Percentiles rank a stretch among this genome's conserved stretches.
Evolutionary conservation across 1,139 yeast genomes (phyloP).

Genomic region (Wickerhamomyces sp.): DNA sequence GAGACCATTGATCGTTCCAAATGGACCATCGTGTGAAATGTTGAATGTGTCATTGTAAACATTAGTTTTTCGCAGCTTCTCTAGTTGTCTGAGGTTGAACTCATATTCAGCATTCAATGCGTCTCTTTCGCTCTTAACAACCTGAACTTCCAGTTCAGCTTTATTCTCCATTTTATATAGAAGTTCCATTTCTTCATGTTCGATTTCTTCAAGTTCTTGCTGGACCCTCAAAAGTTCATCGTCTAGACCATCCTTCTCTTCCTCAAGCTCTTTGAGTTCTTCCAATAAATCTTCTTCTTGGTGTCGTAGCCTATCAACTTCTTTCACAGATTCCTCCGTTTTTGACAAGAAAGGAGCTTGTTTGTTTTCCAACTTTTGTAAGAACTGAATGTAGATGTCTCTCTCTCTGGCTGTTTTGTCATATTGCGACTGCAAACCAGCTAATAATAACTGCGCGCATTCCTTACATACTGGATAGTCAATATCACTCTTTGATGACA

Average conservation of each 20-base stretch:
- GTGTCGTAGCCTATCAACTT: slow-evolving; percentile 27
- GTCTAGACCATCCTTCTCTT: slow-evolving; percentile 36
- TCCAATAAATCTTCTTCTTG: slow-evolving; percentile 34
- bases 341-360: slow-evolving; percentile 34
- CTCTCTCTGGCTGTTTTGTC: slow-evolving; percentile 75
- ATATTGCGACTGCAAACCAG: slow-evolving; percentile 64
- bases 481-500: slow-evolving; percentile 67
- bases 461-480: slow-evolving; percentile 88
- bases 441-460: slow-evolving; percentile 66
- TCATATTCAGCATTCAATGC: slow-evolving; percentile 60
- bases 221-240: slow-evolving; percentile 35
- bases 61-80: slow-evolving; percentile 65
- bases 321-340: slow-evolving; percentile 30
- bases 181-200: slow-evolving; percentile 39
- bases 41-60: slow-evolving; percentile 78
- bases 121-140: slow-evolving; percentile 48
- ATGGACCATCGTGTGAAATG: slow-evolving; percentile 76
- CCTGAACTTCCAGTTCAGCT: slow-evolving; percentile 44
- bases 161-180: slow-evolving; percentile 46
- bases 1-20: slow-evolving; percentile 84
- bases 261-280: slow-evolving; percentile 44
- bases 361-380: slow-evolving; percentile 62
- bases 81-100: slow-evolving; percentile 57
- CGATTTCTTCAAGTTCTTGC: slow-evolving; percentile 36
- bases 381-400: slow-evolving; percentile 69